Evolutionary conservation across 371 early-diverging fungal genomes (phyloP).

Genomic region (Mucor ambiguus): DNA sequence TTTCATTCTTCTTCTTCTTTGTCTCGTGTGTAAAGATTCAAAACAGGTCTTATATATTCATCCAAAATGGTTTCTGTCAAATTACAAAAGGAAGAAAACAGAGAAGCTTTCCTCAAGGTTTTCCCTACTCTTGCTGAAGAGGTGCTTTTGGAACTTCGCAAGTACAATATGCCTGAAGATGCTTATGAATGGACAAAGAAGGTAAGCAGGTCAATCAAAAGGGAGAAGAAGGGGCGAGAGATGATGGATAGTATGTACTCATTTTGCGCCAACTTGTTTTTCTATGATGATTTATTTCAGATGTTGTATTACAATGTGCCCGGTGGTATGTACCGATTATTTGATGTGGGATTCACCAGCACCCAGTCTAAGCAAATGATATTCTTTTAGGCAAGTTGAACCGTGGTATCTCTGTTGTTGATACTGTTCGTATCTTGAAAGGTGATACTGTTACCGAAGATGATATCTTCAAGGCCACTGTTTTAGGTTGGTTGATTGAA

Average conservation of each 20-base stretch:
- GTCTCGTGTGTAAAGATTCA: neutral
- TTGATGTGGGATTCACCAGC: neutral
- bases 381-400: slow-evolving; percentile 85
- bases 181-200: slow-evolving; percentile 73
- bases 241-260: neutral
- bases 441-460: slow-evolving; percentile 73
- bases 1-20: slow-evolving; percentile 2
- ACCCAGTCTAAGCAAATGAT: neutral
- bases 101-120: slow-evolving; percentile 61
- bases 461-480: slow-evolving; percentile 84
- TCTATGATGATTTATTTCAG: slow-evolving; percentile 32
- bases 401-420: slow-evolving; percentile 94
- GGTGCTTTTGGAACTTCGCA: slow-evolving; percentile 63
- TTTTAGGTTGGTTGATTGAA: slow-evolving; percentile 96
- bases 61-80: slow-evolving; percentile 47
- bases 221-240: neutral
- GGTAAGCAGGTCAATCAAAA: slow-evolving; percentile 22
- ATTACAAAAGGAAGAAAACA: slow-evolving; percentile 56
- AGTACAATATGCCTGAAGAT: slow-evolving; percentile 74
- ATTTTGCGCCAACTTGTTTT: neutral
- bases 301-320: slow-evolving; percentile 79
- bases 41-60: neutral
- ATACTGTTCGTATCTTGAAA: slow-evolving; percentile 81
- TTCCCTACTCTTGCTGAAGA: slow-evolving; percentile 62
- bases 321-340: slow-evolving; percentile 60